Evolutionary conservation across 2,329 filamentous ascomycete species (phyloP), one percentile per base, ranked within the genome.

Genomic region (Alternaria hordeiaustralica): DNA sequence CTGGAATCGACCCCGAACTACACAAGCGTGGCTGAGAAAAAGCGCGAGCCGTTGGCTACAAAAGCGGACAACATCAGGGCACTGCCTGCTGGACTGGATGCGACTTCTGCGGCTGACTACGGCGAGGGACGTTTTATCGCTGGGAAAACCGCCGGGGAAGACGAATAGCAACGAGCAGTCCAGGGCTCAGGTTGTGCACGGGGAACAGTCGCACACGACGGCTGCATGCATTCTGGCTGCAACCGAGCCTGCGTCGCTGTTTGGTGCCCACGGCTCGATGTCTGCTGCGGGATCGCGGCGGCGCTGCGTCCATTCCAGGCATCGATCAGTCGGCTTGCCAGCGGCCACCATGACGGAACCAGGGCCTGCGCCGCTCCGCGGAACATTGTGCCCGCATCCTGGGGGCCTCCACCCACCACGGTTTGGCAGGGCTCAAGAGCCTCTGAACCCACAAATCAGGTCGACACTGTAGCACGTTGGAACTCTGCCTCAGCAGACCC

Each of bases 1-100:
- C 68, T 72, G 75, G 75, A 70, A 69, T 68, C 65, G 68, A 66
- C 65, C 66, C 71, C 71, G 68, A 72, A 71, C 69, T 65, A 67
- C 61, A 68, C 73, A 70, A 73, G 70, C 69, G 62, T 72, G 62
- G 70, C 71, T 70, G 68, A 60, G 59, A 61, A 53, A 46, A 58
- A 66, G 63, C 57, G 58, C 67, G 65, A 67, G 61, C 71, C 70
- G 69, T 70, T 68, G 65, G 64, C 62, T 55, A 61, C 70, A 64
- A 66, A 58, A 56, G 60, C 61, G 66, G 61, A 61, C 63, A 63
- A 60, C 20, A 60, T 55, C 57, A 60, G 64, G 55, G 55, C 62
- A 58, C 36, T 67, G 53, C 18, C 43, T 46, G 53, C 50, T 55
- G 53, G 43, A 28, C 50, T 36, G 41, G 36, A 47, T 51, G 49